Evolutionary conservation across 164 flowering plant genomes (phyloP).

Genomic region (Kingdonia uniflora): DNA sequence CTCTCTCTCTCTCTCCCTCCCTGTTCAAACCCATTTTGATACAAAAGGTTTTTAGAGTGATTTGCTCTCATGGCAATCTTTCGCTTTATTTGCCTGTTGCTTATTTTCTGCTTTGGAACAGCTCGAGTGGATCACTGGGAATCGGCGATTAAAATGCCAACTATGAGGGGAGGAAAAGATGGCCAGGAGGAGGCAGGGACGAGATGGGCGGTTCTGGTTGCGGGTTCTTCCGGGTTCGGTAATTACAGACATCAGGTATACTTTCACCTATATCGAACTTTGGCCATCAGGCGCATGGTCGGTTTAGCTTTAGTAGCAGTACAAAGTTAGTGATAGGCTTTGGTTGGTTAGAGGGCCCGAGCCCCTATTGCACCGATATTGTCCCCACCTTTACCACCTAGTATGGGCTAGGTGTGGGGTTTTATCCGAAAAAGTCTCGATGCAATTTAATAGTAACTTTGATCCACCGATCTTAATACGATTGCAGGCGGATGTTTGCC

Average conservation of each 20-base stretch:
- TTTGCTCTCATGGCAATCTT: conserved; percentile 1
- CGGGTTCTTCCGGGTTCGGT: conserved; percentile 69
- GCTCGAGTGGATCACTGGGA: conserved; percentile 28
- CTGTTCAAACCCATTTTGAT: no score
- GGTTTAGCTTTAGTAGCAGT: no score
- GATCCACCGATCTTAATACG: no score
- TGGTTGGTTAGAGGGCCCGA: no score
- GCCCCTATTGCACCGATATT: no score
- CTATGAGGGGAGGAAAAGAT: conserved; percentile 22
- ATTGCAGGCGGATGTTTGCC: conserved; percentile 90
- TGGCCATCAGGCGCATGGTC: not conserved
- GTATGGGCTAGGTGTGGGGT: not conserved
- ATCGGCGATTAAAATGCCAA: conserved; percentile 33
- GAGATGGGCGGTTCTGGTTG: conserved; percentile 88
- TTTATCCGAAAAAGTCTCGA: no score
- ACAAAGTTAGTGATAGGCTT: conserved; percentile 4
- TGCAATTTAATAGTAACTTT: no score
- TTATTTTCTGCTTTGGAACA: conserved; percentile 10
- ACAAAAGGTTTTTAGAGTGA: no score
- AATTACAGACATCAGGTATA: conserved; percentile 86
- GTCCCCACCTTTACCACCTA: no score
- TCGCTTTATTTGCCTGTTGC: conserved; percentile 4
- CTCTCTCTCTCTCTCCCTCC: no score
- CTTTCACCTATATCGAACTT: no score
- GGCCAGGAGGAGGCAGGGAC: conserved; percentile 36